Evolutionary conservation across 2,329 filamentous ascomycete species (phyloP), one percentile per base, ranked within the genome.

Genomic region (Teratosphaeria nubilosa): DNA sequence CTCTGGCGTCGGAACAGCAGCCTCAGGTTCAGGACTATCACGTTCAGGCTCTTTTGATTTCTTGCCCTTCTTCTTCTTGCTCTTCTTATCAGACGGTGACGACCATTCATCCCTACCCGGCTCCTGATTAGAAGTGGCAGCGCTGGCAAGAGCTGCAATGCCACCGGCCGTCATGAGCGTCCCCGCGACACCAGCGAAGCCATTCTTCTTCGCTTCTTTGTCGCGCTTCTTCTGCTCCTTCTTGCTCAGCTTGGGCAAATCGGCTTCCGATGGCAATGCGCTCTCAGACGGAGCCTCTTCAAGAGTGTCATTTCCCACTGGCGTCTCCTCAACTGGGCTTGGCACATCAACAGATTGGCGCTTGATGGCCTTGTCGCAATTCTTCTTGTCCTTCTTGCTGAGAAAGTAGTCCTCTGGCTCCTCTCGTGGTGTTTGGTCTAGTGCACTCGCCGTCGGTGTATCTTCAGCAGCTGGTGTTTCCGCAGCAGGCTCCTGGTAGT

Each of bases 331-430:
- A 22, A 30, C 14, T 14, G 58, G 52, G 31, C 55, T 57, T 1
- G 37, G 27, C 9, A 41, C 50, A 22, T 56, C 57, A 11, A 52
- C 51, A 9, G 45, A 27, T n/a, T 52, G 51, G 20, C 55, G 58
- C n/a, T 57, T 56, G 20, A 30, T 25, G 16, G 69, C 71, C 68
- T 78, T 79, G 24, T 78, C 75, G 16, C 73, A 70, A 69, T 75
- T 78, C 67, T 77, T 78, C 64, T 75, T 75, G 60, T 80, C 77
- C 67, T 80, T 80, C 65, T 78, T 80, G 67, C 72, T 78, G 51
- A 76, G 61, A 27, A 60, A 59, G 32, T 55, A 59, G 7, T 62
- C 63, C 25, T 25, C 9, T n/a, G 57, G 34, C 20, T 57, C 55
- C 13, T 55, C 56, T 51, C 54, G 25, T 22, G 59, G 31, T 16